phyloP scores from a whole-genome alignment of 2,329 filamentous ascomycete species.

The Venturia oleaginea region DNA sequence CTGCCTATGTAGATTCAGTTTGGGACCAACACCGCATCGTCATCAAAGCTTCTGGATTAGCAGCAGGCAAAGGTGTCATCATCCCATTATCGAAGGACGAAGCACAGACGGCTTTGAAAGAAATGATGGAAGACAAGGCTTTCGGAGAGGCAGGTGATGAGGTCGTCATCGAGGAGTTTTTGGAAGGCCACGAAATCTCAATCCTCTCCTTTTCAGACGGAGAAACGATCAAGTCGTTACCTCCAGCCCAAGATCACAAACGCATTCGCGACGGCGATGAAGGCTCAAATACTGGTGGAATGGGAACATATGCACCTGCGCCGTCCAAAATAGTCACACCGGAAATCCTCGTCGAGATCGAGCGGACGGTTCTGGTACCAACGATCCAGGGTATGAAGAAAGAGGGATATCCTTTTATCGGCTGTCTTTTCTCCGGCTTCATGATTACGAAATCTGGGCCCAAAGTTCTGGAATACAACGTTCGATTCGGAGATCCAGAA shows the following conservation, averaged over 20 bases:
- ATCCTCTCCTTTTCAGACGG: conserved; percentile 90
- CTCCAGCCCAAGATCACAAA: conserved; percentile 95
- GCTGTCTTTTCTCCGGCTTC: conserved; percentile 78
- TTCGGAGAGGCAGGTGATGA: conserved; percentile 82
- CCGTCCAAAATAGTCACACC: conserved; percentile 48
- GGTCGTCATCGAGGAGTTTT: conserved; percentile 90
- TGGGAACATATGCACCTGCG: conserved; percentile 87
- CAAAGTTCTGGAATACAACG: conserved; percentile 85
- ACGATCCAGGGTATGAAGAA: conserved; percentile 81
- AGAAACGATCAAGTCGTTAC: conserved; percentile 70
- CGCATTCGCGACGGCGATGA: conserved; percentile 81
- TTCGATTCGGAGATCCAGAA: conserved; percentile 86
- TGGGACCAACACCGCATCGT: conserved; percentile 41
- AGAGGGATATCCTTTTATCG: conserved; percentile 50
- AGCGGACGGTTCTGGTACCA: conserved; percentile 75
- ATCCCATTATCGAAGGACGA: conserved; percentile 75
- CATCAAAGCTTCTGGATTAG: conserved; percentile 88
- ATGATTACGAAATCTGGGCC: conserved; percentile 81
- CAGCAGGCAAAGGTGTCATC: conserved; percentile 92
- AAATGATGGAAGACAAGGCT: conserved; percentile 82
- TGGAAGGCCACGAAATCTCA: conserved; percentile 85
- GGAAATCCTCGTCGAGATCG: conserved; percentile 67
- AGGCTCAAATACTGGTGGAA: conserved; percentile 91
- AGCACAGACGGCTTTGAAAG: conserved; percentile 68
- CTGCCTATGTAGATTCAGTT: conserved; percentile 52